Conservation (phyloP, 352 stramenopile genomes). For the Pythium aquatile region DNA sequence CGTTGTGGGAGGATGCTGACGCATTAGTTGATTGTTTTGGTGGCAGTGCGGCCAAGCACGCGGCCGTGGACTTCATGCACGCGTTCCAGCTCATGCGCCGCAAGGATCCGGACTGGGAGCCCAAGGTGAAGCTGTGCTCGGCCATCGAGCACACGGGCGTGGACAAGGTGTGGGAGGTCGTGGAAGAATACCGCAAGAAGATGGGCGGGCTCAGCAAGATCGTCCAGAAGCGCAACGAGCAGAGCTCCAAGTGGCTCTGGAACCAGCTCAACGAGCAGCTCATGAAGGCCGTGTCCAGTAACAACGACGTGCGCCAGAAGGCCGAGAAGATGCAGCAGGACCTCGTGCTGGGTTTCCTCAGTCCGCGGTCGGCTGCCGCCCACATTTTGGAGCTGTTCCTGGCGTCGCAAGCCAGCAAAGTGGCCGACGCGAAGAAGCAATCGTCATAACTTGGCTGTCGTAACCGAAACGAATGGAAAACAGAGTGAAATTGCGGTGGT, state of each 20-base stretch:
- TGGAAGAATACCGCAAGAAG: conserved; percentile 54
- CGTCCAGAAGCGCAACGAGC: conserved; percentile 57
- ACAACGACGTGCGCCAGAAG: conserved; percentile 41
- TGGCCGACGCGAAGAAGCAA: conserved; percentile 8
- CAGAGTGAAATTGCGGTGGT: conserved; percentile 5
- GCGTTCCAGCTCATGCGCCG: conserved; percentile 78
- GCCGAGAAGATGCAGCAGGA: conserved; percentile 61
- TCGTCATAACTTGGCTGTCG: neutral
- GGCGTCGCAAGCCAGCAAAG: conserved; percentile 35
- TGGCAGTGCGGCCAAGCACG: conserved; percentile 62
- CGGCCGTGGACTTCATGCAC: conserved; percentile 76
- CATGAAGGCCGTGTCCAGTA: conserved; percentile 58
- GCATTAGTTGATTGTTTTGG: neutral
- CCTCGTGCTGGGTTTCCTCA: conserved; percentile 62
- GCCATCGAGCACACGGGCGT: conserved; percentile 65
- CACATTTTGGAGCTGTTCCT: conserved; percentile 65
- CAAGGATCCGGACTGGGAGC: conserved; percentile 83
- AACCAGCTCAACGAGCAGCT: conserved; percentile 78
- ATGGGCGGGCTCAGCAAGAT: conserved; percentile 71
- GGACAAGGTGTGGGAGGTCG: conserved; percentile 67
- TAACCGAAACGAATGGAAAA: neutral
- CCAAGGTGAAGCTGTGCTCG: conserved; percentile 74
- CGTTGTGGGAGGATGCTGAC: neutral
- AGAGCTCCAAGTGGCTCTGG: conserved; percentile 84
- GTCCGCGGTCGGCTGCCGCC: conserved; percentile 55